These are phyloP conservation scores for Achlya hypogyna DNA, from an alignment of 352 stramenopile genomes.

Conservation along the genomic window DNA sequence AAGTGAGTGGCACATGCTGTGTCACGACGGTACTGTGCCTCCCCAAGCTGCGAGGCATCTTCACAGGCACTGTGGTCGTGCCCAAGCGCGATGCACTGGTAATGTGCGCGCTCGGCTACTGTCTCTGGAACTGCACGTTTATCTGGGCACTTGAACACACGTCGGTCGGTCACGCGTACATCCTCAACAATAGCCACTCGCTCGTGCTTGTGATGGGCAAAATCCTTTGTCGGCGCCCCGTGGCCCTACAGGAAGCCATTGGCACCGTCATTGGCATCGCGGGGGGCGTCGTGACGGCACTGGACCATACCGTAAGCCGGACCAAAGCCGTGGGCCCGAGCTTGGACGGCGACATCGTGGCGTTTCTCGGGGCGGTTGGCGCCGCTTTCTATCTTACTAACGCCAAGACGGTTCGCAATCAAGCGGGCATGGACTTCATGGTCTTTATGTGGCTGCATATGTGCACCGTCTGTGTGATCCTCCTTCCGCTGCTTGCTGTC, in stretches of 20 bases:
- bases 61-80: slow-evolving; percentile 18
- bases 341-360: slow-evolving; percentile 59
- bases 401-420: slow-evolving; percentile 49
- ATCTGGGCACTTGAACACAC: slow-evolving; percentile 67
- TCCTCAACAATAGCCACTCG: slow-evolving; percentile 85
- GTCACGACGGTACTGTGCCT: slow-evolving; percentile 27
- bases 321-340: slow-evolving; percentile 32
- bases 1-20: slow-evolving; percentile 57
- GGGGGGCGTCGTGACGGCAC: slow-evolving; percentile 59
- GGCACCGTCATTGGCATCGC: slow-evolving; percentile 71
- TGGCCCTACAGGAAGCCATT: slow-evolving; percentile 68
- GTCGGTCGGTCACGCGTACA: slow-evolving; percentile 74
- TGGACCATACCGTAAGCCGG: slow-evolving; percentile 36
- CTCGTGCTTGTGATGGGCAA: slow-evolving; percentile 67
- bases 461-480: slow-evolving; percentile 49
- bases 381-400: slow-evolving; percentile 65
- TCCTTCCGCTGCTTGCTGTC: slow-evolving; percentile 35
- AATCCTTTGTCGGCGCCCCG: slow-evolving; percentile 45
- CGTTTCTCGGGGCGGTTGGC: slow-evolving; percentile 57
- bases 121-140: slow-evolving; percentile 40
- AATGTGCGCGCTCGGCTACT: slow-evolving; percentile 26
- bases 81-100: slow-evolving; percentile 21
- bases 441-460: slow-evolving; percentile 59
- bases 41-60: slow-evolving; percentile 20
- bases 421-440: slow-evolving; percentile 55